These are phyloP conservation scores for Daedaleopsis sinensis DNA, from an alignment of 768 basidiomycete species.

Conservation along the genomic window DNA sequence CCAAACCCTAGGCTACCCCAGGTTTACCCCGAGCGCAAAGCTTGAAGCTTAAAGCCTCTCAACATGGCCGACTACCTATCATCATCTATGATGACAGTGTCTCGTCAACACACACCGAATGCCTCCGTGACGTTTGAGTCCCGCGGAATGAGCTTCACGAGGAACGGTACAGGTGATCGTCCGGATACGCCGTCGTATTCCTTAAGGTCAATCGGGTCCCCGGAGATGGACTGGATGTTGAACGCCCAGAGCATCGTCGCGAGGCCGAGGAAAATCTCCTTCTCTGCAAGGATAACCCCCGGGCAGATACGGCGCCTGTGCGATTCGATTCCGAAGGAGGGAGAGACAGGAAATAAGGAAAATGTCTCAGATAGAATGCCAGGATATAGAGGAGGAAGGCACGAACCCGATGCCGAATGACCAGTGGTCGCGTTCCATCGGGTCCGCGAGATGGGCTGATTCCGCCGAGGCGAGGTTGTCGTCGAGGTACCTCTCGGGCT, in stretches of 20 bases:
- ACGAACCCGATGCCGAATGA: slow-evolving; percentile 51
- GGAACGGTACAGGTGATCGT: slow-evolving; percentile 47
- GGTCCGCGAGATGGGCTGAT: slow-evolving; percentile 45
- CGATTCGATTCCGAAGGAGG: neutral
- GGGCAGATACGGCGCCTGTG: slow-evolving; percentile 39
- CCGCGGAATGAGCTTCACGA: slow-evolving; percentile 29
- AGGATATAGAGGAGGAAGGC: neutral
- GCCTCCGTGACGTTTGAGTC: slow-evolving; percentile 20
- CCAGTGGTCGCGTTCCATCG: slow-evolving; percentile 53
- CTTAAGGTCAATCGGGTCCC: slow-evolving; percentile 46
- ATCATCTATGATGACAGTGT: too few species aligned
- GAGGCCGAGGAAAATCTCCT: slow-evolving; percentile 48
- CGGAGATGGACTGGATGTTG: slow-evolving; percentile 43
- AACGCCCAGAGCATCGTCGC: slow-evolving; percentile 53
- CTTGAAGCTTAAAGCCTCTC: too few species aligned
- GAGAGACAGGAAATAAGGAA: neutral
- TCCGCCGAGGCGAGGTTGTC: slow-evolving; percentile 43
- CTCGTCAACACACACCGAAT: neutral
- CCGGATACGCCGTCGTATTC: slow-evolving; percentile 52
- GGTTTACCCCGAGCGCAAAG: too few species aligned
- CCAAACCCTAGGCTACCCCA: too few species aligned
- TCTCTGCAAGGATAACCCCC: slow-evolving; percentile 48
- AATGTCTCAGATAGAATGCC: too few species aligned
- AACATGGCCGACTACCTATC: too few species aligned
- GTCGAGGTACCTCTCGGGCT: slow-evolving; percentile 50